Percentiles rank a stretch among this genome's conserved stretches.
Evolutionary conservation across 2,329 filamentous ascomycete genomes (phyloP).

Genomic region (Ambrosiella cleistominuta): DNA sequence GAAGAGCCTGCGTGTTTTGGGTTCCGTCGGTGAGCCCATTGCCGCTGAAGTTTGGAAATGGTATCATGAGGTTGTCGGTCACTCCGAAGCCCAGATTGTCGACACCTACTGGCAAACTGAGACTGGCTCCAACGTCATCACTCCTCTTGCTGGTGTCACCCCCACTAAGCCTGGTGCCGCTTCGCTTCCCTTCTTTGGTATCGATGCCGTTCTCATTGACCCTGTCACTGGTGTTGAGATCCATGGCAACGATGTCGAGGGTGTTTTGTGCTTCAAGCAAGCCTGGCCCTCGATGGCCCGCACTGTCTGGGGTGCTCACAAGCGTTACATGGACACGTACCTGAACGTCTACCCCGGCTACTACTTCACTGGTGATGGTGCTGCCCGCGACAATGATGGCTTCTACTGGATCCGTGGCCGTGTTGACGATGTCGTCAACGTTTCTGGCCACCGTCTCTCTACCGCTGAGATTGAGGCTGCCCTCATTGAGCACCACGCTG

Average conservation of each 20-base stretch:
- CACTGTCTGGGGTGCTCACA: conserved; percentile 93
- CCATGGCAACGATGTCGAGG: conserved; percentile 89
- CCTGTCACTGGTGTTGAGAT: conserved; percentile 89
- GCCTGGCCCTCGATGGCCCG: conserved; percentile 97
- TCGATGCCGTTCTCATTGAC: conserved; percentile 94
- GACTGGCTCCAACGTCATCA: conserved; percentile 91
- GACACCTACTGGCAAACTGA: conserved; percentile 99
- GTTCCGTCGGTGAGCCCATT: conserved; percentile 93
- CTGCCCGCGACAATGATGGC: conserved; percentile 87
- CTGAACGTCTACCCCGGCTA: conserved; percentile 95
- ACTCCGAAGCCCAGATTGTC: conserved; percentile 80
- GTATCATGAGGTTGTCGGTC: conserved; percentile 92
- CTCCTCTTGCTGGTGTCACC: conserved; percentile 78
- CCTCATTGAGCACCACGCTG: conserved; percentile 73
- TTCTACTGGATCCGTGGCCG: conserved; percentile 99
- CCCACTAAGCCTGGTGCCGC: conserved; percentile 94
- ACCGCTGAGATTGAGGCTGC: conserved; percentile 97
- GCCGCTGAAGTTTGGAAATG: conserved; percentile 98
- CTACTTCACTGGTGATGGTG: conserved; percentile 92
- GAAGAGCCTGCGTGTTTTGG: conserved; percentile 75
- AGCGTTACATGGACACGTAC: conserved; percentile 98
- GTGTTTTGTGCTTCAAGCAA: conserved; percentile 92
- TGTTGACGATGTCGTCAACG: conserved; percentile 97
- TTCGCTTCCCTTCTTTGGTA: conserved; percentile 93
- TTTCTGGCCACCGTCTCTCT: conserved; percentile 86